These are phyloP conservation scores for Leishmania amazonensis DNA, from an alignment of 208 protist genomes.

Conservation along the genomic window DNA sequence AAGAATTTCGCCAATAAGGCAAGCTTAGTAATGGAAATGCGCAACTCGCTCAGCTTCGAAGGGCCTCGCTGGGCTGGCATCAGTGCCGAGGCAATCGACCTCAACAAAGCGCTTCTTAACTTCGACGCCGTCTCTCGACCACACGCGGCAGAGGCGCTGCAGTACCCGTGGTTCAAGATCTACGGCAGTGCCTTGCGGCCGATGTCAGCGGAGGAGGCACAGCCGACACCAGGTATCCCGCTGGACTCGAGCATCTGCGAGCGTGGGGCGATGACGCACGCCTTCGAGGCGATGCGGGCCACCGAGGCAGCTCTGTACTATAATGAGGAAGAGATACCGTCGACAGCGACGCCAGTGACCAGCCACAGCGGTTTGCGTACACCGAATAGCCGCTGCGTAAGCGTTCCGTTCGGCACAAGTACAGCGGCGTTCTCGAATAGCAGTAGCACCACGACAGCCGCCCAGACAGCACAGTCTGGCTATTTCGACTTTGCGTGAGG, in stretches of 20 bases:
- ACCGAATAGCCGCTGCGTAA: conserved; percentile 33
- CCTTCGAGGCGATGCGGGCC: conserved; percentile 66
- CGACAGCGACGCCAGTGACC: not conserved
- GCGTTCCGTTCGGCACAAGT: conserved; percentile 26
- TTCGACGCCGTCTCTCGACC: conserved; percentile 58
- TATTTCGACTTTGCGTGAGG: conserved; percentile 34
- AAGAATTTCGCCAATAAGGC: conserved; percentile 64
- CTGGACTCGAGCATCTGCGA: conserved; percentile 50
- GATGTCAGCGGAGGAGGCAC: not conserved
- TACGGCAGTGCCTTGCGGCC: not conserved
- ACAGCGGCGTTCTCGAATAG: conserved; percentile 1
- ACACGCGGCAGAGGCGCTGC: conserved; percentile 54
- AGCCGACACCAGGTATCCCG: conserved; percentile 20
- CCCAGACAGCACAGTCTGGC: conserved; percentile 12
- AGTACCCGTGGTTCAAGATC: conserved; percentile 63
- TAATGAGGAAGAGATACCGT: conserved; percentile 5
- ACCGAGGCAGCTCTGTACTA: conserved; percentile 30
- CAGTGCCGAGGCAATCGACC: conserved; percentile 51
- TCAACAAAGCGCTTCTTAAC: conserved; percentile 51
- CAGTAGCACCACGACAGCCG: conserved; percentile 3
- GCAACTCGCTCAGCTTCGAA: conserved; percentile 58
- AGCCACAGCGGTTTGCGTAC: conserved; percentile 17
- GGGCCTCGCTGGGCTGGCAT: conserved; percentile 62
- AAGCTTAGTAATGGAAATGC: conserved; percentile 70
- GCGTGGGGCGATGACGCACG: conserved; percentile 53